These are phyloP conservation scores for Acanthamoeba royreba DNA, from an alignment of 208 protist species.

Conservation along the genomic window DNA sequence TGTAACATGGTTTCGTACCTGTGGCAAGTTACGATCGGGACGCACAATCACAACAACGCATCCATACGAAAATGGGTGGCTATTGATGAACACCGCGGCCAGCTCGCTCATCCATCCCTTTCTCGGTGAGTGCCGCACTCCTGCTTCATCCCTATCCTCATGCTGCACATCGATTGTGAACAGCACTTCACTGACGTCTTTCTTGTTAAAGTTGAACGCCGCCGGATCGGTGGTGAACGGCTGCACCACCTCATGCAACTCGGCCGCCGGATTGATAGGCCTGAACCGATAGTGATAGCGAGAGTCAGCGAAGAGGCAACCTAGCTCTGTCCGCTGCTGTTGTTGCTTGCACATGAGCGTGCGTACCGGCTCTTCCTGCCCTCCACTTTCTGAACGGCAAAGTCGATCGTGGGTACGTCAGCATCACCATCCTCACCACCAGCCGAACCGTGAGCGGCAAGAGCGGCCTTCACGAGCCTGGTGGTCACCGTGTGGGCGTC, in stretches of 20 bases:
- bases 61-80: background rate
- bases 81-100: background rate
- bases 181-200: background rate
- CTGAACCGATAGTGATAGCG: background rate
- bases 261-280: background rate
- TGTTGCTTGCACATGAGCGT: background rate
- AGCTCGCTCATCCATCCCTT: background rate
- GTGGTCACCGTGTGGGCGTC: background rate
- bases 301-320: too few species aligned
- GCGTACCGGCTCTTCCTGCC: background rate
- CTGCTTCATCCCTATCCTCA: background rate
- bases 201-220: background rate
- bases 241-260: background rate
- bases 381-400: background rate
- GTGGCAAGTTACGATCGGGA: background rate
- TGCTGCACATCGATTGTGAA: background rate
- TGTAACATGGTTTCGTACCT: background rate
- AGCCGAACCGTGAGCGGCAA: background rate
- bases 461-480: background rate
- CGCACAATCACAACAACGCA: background rate
- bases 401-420: background rate
- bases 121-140: background rate
- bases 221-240: background rate
- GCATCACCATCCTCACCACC: background rate
- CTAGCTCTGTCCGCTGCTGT: too few species aligned